Base-by-base conservation (phyloP, 768 basidiomycete genomes). In the Lactarius pseudohatsudake region DNA sequence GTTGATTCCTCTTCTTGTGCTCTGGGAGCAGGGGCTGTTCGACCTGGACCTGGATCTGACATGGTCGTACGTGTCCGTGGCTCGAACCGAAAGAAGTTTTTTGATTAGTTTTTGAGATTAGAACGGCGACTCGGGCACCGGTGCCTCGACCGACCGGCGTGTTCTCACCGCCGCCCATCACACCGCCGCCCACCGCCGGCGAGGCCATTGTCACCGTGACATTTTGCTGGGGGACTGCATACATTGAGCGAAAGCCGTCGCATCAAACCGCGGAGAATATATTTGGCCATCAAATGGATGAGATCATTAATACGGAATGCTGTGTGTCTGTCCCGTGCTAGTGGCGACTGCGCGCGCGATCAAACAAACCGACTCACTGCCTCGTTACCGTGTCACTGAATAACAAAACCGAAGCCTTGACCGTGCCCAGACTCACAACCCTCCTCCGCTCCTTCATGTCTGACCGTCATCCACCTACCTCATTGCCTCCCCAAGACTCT, bases 401-500 rank as follows among this genome's bases (percentile, higher is more conserved):
- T 38, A 53, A 69, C 68, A 70, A 69, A 70, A 70, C 64, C 36
- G 32, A 68, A 32, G 65, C 30, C 16, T 20, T 26, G 20, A 11
- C 11, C 5, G 4, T 4, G n/a, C 47, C 28, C 20, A 26, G 4
- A 20, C 36, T 34, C 59, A 28, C 54, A 32, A 62, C 38, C 38
- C 38, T 40, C 20, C 34, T 38, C 36, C 36, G 36, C n/a, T 32
- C 79, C 62, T 76, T 72, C 56, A 72, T 72, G 72, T 59, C 62
- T 61, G 61, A 64, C 68, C 68, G 63, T 71, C 68, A 69, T 28
- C 74, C 74, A 57, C 73, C 75, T 50, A 69, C 71, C 40, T 73
- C 76, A 32, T 38, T 69, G 64, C 63, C 75, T 22, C 73, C 75
- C 22, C 74, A 82, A 78, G 78, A 77, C 56, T 69, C 79, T 77